Evolutionary conservation across 208 protist genomes (phyloP).

Genomic region (Crithidia bombi): DNA sequence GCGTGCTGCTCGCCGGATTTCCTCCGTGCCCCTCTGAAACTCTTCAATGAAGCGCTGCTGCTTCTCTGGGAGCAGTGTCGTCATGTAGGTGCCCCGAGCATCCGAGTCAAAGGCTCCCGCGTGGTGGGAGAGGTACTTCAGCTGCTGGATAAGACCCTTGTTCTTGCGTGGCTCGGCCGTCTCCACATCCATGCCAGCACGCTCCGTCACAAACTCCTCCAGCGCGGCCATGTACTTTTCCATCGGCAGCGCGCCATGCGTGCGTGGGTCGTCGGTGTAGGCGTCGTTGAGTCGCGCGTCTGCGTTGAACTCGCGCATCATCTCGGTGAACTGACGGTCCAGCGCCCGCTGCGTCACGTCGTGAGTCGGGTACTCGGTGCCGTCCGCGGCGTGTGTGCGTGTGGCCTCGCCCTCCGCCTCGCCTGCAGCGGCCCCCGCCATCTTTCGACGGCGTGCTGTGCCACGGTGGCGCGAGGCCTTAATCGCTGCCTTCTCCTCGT

Average conservation of each 20-base stretch:
- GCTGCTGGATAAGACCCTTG: constrained; percentile 83
- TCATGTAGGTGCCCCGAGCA: constrained; percentile 61
- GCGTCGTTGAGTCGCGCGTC: constrained; percentile 75
- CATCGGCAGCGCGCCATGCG: constrained; percentile 73
- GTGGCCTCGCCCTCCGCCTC: constrained; percentile 2
- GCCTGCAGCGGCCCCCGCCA: not conserved
- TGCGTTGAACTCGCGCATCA: constrained; percentile 79
- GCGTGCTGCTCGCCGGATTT: constrained; percentile 64
- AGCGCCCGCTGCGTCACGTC: constrained; percentile 59
- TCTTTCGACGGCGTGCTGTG: constrained; percentile 36
- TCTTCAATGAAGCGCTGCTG: constrained; percentile 72
- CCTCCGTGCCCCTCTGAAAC: constrained; percentile 69
- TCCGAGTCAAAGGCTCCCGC: constrained; percentile 68
- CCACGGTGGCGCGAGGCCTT: constrained; percentile 39
- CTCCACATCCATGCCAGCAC: constrained; percentile 68
- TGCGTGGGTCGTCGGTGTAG: constrained; percentile 77
- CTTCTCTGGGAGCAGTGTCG: constrained; percentile 73
- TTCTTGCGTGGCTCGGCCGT: constrained; percentile 78
- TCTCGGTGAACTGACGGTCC: constrained; percentile 71
- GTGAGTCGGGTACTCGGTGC: constrained; percentile 52
- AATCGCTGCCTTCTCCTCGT: constrained; percentile 55
- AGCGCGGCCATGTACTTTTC: constrained; percentile 80
- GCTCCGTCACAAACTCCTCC: constrained; percentile 80
- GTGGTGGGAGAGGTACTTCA: constrained; percentile 60
- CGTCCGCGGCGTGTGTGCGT: constrained; percentile 34